A percentile compares a stretch with the other conserved stretches of the same genome.
Evolutionary conservation across 495 filamentous ascomycete species (phyloP).

Genomic region (Penicillium argentinense): DNA sequence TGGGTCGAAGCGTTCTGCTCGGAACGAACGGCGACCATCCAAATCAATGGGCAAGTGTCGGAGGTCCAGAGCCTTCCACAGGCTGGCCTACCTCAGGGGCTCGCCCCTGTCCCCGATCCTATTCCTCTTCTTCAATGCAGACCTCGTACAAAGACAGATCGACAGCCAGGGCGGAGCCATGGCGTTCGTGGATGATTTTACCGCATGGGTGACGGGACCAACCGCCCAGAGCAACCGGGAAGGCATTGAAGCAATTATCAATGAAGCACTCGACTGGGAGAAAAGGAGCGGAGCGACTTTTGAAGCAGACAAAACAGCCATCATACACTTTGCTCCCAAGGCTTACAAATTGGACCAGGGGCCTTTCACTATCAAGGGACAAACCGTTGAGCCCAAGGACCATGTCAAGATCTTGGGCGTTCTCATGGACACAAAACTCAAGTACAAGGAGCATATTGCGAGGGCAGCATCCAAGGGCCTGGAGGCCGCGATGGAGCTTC

Average conservation of each 20-base stretch:
- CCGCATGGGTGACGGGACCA: slow-evolving; percentile 14
- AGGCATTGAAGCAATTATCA: slow-evolving; percentile 20
- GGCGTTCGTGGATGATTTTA: slow-evolving; percentile 28
- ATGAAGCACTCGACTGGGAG: slow-evolving; percentile 24
- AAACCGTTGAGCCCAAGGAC: slow-evolving; percentile 20
- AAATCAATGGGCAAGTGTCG: slow-evolving; percentile 14
- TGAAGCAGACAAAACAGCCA: slow-evolving; percentile 27
- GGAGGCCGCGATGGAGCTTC: slow-evolving; percentile 30
- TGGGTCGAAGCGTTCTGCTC: slow-evolving; percentile 36
- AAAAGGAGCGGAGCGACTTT: slow-evolving; percentile 26
- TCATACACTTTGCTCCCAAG: slow-evolving; percentile 27
- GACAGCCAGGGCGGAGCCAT: slow-evolving; percentile 15
- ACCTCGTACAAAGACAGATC: slow-evolving; percentile 25
- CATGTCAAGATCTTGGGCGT: slow-evolving; percentile 25
- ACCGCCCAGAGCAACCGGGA: slow-evolving; percentile 19
- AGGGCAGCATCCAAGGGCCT: slow-evolving; percentile 32
- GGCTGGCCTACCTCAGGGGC: slow-evolving; percentile 28
- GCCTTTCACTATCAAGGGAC: slow-evolving; percentile 26
- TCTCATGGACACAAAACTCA: slow-evolving; percentile 24
- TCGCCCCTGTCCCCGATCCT: slow-evolving; percentile 33
- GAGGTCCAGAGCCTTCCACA: slow-evolving; percentile 12
- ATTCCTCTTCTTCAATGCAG: slow-evolving; percentile 32
- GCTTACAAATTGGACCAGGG: slow-evolving; percentile 19
- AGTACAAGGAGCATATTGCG: slow-evolving; percentile 12
- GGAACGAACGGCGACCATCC: slow-evolving; percentile 15